Percentiles rank a stretch among this genome's conserved stretches.
These are phyloP conservation scores for Cytospora mali DNA, from an alignment of 2,329 filamentous ascomycete species.

Conservation along the genomic window DNA sequence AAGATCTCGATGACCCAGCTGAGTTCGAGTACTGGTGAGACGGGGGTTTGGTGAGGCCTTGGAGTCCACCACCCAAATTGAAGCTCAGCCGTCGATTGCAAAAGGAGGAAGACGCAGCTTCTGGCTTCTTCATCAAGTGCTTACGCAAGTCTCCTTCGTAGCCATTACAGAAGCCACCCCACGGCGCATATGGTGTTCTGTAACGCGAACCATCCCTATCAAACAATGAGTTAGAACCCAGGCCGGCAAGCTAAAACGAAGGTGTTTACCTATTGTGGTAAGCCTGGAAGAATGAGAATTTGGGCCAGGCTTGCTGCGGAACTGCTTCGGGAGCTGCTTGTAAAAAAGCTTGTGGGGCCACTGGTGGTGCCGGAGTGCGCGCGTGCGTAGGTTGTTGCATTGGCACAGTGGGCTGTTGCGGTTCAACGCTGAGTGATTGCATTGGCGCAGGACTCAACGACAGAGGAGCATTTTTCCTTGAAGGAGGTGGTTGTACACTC, in stretches of 20 bases:
- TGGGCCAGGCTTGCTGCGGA: conserved; percentile 45
- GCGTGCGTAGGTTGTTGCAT: conserved; percentile 20
- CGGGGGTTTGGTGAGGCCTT: conserved; percentile 27
- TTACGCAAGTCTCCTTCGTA: conserved; percentile 57
- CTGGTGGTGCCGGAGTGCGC: background rate
- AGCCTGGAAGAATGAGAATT: conserved; percentile 61
- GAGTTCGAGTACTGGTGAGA: conserved; percentile 29
- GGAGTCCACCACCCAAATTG: conserved; percentile 26
- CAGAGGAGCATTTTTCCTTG: conserved; percentile 11
- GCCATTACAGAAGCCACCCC: conserved; percentile 63
- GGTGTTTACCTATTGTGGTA: conserved; percentile 58
- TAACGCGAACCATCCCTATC: conserved; percentile 57
- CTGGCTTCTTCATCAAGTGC: conserved; percentile 47
- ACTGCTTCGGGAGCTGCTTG: conserved; percentile 1
- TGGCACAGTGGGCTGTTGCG: conserved; percentile 19
- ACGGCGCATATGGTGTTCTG: conserved; percentile 60
- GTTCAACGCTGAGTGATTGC: background rate
- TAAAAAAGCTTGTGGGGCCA: conserved; percentile 2
- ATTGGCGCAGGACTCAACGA: background rate
- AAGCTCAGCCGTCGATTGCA: conserved; percentile 33
- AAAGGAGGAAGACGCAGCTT: conserved; percentile 36
- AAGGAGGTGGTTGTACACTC: conserved; percentile 1
- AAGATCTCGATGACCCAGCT: conserved; percentile 25
- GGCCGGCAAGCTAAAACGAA: background rate
- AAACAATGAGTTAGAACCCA: conserved; percentile 19